Evolutionary conservation across 2,329 filamentous ascomycete genomes (phyloP).

Genomic region (Colletotrichum tabaci): DNA sequence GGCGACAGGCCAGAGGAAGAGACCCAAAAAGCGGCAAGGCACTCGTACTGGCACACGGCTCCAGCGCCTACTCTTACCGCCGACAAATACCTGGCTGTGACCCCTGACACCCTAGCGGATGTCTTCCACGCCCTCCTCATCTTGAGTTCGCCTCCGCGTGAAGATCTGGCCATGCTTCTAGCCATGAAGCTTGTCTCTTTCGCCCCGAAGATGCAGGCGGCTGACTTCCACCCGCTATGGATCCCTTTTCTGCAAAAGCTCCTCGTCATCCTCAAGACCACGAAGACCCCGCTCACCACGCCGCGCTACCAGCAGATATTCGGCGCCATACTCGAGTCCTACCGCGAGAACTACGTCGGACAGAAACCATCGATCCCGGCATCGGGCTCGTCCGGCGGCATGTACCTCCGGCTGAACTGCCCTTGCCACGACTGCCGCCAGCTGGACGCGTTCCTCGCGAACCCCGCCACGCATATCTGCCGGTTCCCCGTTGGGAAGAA

Average conservation of each 20-base stretch:
- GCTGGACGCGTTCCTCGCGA: conserved; percentile 49
- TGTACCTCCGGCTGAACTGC: conserved; percentile 41
- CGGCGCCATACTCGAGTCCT: conserved; percentile 43
- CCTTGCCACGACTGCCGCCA: conserved; percentile 46
- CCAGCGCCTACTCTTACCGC: background rate
- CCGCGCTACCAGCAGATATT: conserved; percentile 47
- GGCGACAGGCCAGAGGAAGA: conserved; percentile 9
- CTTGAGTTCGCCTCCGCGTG: conserved; percentile 38
- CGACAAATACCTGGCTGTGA: background rate
- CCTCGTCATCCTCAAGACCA: conserved; percentile 33
- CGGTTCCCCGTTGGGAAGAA: conserved; percentile 42
- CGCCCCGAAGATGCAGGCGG: conserved; percentile 36
- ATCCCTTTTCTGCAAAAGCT: conserved; percentile 49
- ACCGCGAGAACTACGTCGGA: conserved; percentile 46
- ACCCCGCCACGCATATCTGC: conserved; percentile 10
- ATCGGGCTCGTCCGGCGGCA: conserved; percentile 1
- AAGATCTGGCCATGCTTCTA: conserved; percentile 44
- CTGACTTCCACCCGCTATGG: conserved; percentile 48
- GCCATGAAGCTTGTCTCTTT: conserved; percentile 41
- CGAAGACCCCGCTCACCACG: conserved; percentile 28
- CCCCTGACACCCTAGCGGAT: background rate
- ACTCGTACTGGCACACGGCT: background rate
- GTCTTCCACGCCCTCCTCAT: conserved; percentile 22
- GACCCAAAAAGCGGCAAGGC: background rate
- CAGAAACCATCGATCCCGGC: conserved; percentile 31